Evolutionary conservation across 2,329 filamentous ascomycete genomes (phyloP).

Genomic region (Exophiala bonariae): DNA sequence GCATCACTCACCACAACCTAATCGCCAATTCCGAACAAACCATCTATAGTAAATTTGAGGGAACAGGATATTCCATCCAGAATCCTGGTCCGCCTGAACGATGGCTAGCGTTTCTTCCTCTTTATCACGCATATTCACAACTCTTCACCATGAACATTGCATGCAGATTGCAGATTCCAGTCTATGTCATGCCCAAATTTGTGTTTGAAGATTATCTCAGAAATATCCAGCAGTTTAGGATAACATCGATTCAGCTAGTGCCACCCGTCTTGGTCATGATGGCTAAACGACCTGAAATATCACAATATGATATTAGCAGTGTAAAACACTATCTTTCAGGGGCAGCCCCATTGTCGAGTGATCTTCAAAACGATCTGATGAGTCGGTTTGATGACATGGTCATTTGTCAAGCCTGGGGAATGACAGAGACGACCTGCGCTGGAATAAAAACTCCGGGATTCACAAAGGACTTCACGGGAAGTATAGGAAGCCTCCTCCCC

Average conservation of each 20-base stretch:
- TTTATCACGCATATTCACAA: conserved; percentile 49
- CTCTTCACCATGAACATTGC: conserved; percentile 55
- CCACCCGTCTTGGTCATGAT: conserved; percentile 63
- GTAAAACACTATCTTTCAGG: conserved; percentile 52
- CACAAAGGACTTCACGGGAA: conserved; percentile 48
- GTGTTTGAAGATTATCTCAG: conserved; percentile 57
- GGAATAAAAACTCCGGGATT: conserved; percentile 36
- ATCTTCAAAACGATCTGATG: conserved; percentile 54
- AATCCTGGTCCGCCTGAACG: conserved; percentile 43
- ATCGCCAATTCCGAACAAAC: conserved; percentile 60
- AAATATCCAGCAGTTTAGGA: conserved; percentile 50
- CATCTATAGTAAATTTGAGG: conserved; percentile 62
- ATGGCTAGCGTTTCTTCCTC: conserved; percentile 48
- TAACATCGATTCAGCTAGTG: conserved; percentile 59
- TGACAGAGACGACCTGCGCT: conserved; percentile 56
- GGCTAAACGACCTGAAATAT: conserved; percentile 56
- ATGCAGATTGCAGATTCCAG: conserved; percentile 60
- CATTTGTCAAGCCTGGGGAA: conserved; percentile 54
- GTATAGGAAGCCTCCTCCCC: conserved; percentile 48
- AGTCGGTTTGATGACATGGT: conserved; percentile 50
- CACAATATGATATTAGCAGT: conserved; percentile 57
- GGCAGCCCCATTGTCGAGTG: conserved; percentile 59
- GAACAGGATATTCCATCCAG: conserved; percentile 55
- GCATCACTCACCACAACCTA: conserved; percentile 51
- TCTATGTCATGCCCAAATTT: conserved; percentile 66